These are phyloP conservation scores for Brettanomyces naardenensis DNA, from an alignment of 805 yeast genomes.

Conservation along the genomic window DNA sequence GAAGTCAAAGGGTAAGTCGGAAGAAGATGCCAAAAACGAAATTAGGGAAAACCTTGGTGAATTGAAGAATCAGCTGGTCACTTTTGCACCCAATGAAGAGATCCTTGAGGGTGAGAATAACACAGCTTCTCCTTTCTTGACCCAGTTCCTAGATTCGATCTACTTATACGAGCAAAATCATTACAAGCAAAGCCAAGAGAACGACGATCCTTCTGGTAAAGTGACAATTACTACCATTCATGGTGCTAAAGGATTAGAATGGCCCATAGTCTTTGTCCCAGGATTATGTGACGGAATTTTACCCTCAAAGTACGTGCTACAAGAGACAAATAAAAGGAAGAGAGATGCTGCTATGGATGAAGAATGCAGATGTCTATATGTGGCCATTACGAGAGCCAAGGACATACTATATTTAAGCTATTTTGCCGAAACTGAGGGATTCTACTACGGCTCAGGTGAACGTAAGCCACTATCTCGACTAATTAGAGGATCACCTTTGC, in stretches of 20 bases:
- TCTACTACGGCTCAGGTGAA: conserved; percentile 9
- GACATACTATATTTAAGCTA: conserved; percentile 19
- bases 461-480: conserved; percentile 1
- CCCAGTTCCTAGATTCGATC: conserved; percentile 25
- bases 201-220: conserved; percentile 10
- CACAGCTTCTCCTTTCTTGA: conserved; percentile 14
- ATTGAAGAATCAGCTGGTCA: conserved; percentile 19
- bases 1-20: conserved; percentile 5
- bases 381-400: conserved; percentile 82
- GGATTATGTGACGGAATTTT: conserved; percentile 58
- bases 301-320: conserved; percentile 49
- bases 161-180: conserved; percentile 21
- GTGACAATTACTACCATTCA: conserved; percentile 71
- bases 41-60: conserved; percentile 21
- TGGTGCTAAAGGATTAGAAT: conserved; percentile 88
- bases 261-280: conserved; percentile 88
- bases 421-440: conserved; percentile 12
- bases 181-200: conserved; percentile 5
- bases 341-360: conserved; percentile 42
- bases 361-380: conserved; percentile 80
- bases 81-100: conserved; percentile 18
- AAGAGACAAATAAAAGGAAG: conserved; percentile 18
- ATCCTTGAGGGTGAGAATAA: conserved; percentile 4
- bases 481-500: background rate
- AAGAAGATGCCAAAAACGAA: conserved; percentile 15